Percentiles rank a stretch among this genome's conserved stretches.
Conservation (phyloP, 208 protist species). For the Jaenimonas drosophilae region DNA sequence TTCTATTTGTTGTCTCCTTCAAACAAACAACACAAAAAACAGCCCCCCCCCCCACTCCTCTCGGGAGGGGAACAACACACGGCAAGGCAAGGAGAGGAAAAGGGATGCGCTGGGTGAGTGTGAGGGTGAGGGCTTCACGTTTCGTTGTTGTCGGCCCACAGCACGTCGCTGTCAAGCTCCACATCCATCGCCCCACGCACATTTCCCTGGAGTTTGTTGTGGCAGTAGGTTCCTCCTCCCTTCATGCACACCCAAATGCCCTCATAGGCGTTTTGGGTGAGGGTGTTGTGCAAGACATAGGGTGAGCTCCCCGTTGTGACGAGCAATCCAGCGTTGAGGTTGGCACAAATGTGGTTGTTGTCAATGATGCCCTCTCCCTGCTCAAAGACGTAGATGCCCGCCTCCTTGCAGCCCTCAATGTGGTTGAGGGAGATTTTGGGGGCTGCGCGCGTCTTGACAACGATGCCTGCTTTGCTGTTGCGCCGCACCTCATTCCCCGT, state of each 20-base stretch:
- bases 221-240: constrained; percentile 58
- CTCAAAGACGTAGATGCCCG: constrained; percentile 85
- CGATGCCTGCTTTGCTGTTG: constrained; percentile 69
- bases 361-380: constrained; percentile 60
- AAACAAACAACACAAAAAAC: too few species aligned
- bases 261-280: constrained; percentile 74
- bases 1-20: too few species aligned
- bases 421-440: constrained; percentile 62
- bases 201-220: constrained; percentile 83
- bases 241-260: constrained; percentile 85
- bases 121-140: too few species aligned
- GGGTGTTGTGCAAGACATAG: constrained; percentile 61
- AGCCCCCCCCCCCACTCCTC: too few species aligned
- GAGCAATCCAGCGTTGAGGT: constrained; percentile 76
- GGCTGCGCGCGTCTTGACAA: constrained; percentile 63
- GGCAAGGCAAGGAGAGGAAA: too few species aligned
- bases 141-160: constrained; percentile 67
- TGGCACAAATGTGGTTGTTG: constrained; percentile 57
- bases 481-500: constrained; percentile 61
- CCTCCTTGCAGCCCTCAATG: constrained; percentile 72
- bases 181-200: constrained; percentile 63
- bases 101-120: too few species aligned
- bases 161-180: constrained; percentile 35
- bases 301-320: constrained; percentile 64
- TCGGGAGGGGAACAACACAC: too few species aligned